Conservation (phyloP, 2,329 filamentous ascomycete species). For the Alternaria tenuissima region DNA sequence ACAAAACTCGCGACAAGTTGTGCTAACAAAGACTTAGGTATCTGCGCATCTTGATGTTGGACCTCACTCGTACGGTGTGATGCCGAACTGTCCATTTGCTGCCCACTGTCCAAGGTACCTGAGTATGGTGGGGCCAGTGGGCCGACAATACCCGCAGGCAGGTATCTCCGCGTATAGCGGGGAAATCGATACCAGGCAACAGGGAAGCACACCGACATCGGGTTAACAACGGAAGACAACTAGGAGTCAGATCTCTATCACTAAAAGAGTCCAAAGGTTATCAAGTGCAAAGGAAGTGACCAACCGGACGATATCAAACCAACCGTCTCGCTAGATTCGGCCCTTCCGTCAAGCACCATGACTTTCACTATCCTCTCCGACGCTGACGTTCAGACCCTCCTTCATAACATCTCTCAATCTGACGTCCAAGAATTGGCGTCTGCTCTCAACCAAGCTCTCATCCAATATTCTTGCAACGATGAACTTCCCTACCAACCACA, state of each 20-base stretch:
- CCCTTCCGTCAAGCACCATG: conserved; percentile 1
- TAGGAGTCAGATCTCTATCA: not conserved
- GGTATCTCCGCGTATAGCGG: not conserved
- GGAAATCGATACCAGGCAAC: not conserved
- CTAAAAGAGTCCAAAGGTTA: not conserved
- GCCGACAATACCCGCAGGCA: conserved; percentile 1
- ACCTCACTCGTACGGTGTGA: too few relatives aligned
- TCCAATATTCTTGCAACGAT: conserved; percentile 33
- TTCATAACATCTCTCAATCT: conserved; percentile 38
- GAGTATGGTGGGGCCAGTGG: not conserved
- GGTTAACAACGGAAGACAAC: not conserved
- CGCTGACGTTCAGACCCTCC: conserved; percentile 42
- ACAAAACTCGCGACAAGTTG: not conserved
- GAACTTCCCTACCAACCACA: conserved; percentile 54
- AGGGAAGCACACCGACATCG: not conserved
- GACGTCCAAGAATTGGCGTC: conserved; percentile 9
- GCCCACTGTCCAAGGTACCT: not conserved
- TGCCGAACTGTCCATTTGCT: not conserved
- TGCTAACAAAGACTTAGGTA: not conserved
- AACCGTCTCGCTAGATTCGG: not conserved
- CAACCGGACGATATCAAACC: not conserved
- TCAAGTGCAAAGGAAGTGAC: not conserved
- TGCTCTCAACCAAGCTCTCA: conserved; percentile 35
- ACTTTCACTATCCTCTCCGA: conserved; percentile 29
- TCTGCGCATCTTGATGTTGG: not conserved